Evolutionary conservation across 305 asterid species (phyloP).

Genomic region (Fraxinus velutina): DNA sequence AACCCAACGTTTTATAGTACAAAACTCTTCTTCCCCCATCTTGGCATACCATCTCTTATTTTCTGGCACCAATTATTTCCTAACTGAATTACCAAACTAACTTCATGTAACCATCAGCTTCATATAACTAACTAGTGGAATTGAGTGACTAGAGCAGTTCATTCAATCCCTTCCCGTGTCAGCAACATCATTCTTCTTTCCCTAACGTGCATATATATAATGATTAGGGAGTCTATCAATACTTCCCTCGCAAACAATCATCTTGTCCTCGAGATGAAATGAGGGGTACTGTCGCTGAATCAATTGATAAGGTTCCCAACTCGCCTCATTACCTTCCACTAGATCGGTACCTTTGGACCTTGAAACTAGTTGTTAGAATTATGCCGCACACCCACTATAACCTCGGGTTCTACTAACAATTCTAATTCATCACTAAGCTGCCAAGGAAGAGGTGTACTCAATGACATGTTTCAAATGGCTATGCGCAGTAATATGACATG

Average conservation of each 20-base stretch:
- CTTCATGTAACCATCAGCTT: background rate
- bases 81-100: background rate
- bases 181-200: background rate
- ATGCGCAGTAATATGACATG: background rate
- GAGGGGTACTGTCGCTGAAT: background rate
- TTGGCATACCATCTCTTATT: background rate
- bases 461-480: background rate
- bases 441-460: background rate
- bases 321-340: background rate
- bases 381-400: background rate
- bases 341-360: background rate
- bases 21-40: background rate
- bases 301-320: background rate
- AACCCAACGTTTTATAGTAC: background rate
- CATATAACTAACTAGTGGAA: background rate
- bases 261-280: background rate
- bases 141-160: background rate
- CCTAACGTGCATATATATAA: background rate
- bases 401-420: background rate
- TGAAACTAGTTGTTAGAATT: background rate
- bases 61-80: background rate
- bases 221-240: background rate
- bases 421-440: background rate
- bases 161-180: background rate
- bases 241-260: background rate